Base-by-base conservation (phyloP, 1,284 basidiomycete genomes). In the Microstroma glucosiphilum region DNA sequence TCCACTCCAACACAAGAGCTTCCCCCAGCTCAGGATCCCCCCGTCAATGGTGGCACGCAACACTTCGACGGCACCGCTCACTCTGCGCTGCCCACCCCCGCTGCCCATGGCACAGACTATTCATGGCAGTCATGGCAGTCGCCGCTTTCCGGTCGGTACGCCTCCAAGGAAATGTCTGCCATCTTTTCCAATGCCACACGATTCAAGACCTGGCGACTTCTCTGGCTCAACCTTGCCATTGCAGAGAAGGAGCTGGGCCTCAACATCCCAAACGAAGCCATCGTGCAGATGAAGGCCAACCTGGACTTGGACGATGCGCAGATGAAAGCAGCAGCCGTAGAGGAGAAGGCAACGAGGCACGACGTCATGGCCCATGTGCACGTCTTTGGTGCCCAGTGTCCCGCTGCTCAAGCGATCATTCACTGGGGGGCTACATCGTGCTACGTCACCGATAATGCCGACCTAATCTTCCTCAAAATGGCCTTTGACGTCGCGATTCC, bases 351-450 rank as follows among this genome's bases (percentile, higher is more conserved):
- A 81, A 83, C 96, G 30, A 85, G 94, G n/a, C 94, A 98, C 82
- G 94, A 97, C 81, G 93, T 97, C 59, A 98, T 98, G 94, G 94
- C 94, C 0, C 94, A 98, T 80, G 94, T 98, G 48, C 92, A 98
- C 82, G 94, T 92, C 9, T 98, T 96, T 80, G 94, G 94, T 12
- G 85, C 85, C 40, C 89, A 96, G 63, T 92, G 92, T 0, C 96
- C 96, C 15, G 89, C 91, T 54, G 94, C 94, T 15, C 94, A 94
- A 11, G 91, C 92, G 15, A 96, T 97, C 79, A 97, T 98, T 73
- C 96, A 98, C 80, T 82, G 97, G 43, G 94, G 96, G 57, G 94
- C 94, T 48, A 98, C 94, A 7, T 96, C 93, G 6, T 98, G 94
- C 83, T 98, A 93, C 82, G 94, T 98, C 56, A 98, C 94, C 37